Percentiles rank a stretch among this genome's conserved stretches.
phyloP scores from a whole-genome alignment of 2,329 filamentous ascomycete genomes.

The Curvularia hawaiiensis region DNA sequence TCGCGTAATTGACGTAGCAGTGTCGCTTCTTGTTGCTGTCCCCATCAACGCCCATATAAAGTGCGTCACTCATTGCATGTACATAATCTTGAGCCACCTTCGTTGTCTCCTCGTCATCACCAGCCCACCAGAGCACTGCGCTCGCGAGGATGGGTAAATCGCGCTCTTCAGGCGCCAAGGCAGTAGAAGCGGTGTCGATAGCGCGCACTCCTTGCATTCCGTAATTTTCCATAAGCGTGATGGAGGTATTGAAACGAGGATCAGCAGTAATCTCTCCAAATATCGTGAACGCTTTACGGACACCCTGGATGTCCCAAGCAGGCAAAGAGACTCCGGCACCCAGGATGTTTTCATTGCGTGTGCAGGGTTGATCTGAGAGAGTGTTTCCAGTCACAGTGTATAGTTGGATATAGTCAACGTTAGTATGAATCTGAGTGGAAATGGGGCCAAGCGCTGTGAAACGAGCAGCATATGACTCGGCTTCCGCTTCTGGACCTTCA shows the following conservation, averaged over 20 bases:
- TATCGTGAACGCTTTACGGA: constrained; percentile 23
- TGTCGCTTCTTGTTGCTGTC: constrained; percentile 19
- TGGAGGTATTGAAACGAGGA: constrained; percentile 23
- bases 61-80: constrained; percentile 17
- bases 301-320: constrained; percentile 20
- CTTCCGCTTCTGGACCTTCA: constrained; percentile 23
- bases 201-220: constrained; percentile 25
- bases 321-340: constrained; percentile 26
- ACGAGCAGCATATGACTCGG: constrained; percentile 18
- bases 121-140: constrained; percentile 25
- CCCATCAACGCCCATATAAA: constrained; percentile 16
- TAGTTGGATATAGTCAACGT: constrained; percentile 23
- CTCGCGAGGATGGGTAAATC: constrained; percentile 33
- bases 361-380: constrained; percentile 18
- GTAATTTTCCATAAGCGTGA: constrained; percentile 29
- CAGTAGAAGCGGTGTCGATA: constrained; percentile 15
- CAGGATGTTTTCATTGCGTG: constrained; percentile 16
- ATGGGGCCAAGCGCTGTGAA: constrained; percentile 25
- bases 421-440: constrained; percentile 2
- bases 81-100: constrained; percentile 19
- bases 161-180: constrained; percentile 37
- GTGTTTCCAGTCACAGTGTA: constrained; percentile 25
- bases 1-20: constrained; percentile 45
- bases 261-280: constrained; percentile 27
- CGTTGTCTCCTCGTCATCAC: constrained; percentile 11